A percentile compares a stretch with the other conserved stretches of the same genome.
These are phyloP conservation scores for Viola odorata DNA, from an alignment of 345 rosid species.

Conservation along the genomic window DNA sequence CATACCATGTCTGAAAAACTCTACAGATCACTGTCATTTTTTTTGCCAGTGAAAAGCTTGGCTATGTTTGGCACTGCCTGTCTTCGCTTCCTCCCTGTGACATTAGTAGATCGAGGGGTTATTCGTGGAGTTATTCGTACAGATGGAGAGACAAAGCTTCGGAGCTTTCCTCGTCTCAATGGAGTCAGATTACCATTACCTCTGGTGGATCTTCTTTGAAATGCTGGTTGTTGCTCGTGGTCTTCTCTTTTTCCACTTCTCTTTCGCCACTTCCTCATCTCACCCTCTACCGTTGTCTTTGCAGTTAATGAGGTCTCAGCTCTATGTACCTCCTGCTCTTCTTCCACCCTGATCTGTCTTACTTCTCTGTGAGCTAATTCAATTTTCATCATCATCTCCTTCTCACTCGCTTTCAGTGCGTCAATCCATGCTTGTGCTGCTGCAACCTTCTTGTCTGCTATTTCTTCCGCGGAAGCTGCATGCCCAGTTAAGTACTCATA, in stretches of 20 bases:
- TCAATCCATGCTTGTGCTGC: constrained; percentile 94
- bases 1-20: neutral
- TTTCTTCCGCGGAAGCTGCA: constrained; percentile 58
- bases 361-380: constrained; percentile 45
- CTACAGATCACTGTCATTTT: constrained; percentile 11
- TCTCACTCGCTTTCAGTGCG: constrained; percentile 73
- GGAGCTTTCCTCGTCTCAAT: constrained; percentile 29
- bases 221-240: constrained; percentile 17
- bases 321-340: constrained; percentile 40
- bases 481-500: constrained; percentile 67
- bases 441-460: constrained; percentile 80
- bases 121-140: constrained; percentile 21
- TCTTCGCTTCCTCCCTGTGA: constrained; percentile 52
- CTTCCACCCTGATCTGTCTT: constrained; percentile 43
- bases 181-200: constrained; percentile 34
- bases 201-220: constrained; percentile 31
- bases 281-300: constrained; percentile 46
- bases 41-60: constrained; percentile 47
- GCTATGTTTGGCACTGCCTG: constrained; percentile 52
- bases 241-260: constrained; percentile 19
- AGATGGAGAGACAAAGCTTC: constrained; percentile 46
- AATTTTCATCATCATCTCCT: constrained; percentile 51
- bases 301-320: constrained; percentile 48
- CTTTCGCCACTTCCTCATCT: constrained; percentile 36
- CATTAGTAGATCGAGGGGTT: constrained; percentile 33